Base-by-base conservation (phyloP, 2,329 filamentous ascomycete genomes). In the Xylaria sp. region DNA sequence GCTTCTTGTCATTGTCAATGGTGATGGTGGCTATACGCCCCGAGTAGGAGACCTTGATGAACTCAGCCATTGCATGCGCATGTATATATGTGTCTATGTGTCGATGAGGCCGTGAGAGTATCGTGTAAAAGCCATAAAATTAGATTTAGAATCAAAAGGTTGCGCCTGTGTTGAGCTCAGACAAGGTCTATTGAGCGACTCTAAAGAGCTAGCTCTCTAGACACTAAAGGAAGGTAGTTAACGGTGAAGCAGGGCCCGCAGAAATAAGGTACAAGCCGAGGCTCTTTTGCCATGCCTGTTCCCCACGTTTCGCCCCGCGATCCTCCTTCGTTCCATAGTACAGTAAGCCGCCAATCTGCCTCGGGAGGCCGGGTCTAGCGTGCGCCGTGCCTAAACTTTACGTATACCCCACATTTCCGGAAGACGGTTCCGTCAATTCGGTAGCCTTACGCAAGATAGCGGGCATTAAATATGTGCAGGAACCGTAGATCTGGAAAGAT, bases 1-100 rank as follows among this genome's bases (percentile, higher is more conserved):
- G 92, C 83, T 98, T 98, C 78, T 90, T 88, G 63, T 90, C 88
- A 60, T 93, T 91, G 81, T 94, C 91, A 78, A 99, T 90, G 19
- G 93, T 97, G 80, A 99, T 90, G 77, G 94, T 88, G 76, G 95
- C 93, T 71, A 94, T 82, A 68, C 89, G 90, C 79, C 88, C 91
- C 74, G 85, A 83, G 79, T 90, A 92, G 69, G 89, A 85, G 74
- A 92, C 77, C 55, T 84, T 78, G 73, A 83, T 84, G 59, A 81
- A 78, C 70, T 87, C 79, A 39, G 78, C 73, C 81, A 83, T 83
- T 61, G 17, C 64, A 47, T 53, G 34, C 34, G 8, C 9, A 9
- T 57, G 24, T 42, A 48, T 55, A 17, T 53, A 17, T 17, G 12
- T 53, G 27, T 53, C 1, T 51, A 6, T 24, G 19, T 47, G n/a